These are phyloP conservation scores for Eucalyptus dawsonii DNA, from an alignment of 345 rosid species.

Conservation along the genomic window DNA sequence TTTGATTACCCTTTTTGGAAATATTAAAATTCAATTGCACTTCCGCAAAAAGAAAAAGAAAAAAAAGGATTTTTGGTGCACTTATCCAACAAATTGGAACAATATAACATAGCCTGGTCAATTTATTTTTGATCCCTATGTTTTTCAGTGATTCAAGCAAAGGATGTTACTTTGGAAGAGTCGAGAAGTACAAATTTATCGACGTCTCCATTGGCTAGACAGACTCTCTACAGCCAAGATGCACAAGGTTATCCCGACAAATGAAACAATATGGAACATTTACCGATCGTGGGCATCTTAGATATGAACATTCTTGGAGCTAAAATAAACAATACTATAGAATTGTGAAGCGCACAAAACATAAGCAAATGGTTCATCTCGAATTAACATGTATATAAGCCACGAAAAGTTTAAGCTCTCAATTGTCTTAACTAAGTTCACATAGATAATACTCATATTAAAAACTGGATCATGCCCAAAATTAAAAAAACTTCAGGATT, in stretches of 20 bases:
- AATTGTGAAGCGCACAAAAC: background rate
- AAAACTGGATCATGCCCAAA: background rate
- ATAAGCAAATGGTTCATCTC: background rate
- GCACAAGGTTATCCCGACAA: background rate
- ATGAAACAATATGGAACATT: background rate
- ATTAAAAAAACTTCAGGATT: background rate
- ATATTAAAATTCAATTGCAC: no score
- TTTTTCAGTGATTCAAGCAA: background rate
- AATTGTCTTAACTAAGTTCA: background rate
- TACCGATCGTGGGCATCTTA: background rate
- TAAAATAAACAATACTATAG: background rate
- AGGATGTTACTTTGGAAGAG: background rate
- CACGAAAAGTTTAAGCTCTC: background rate
- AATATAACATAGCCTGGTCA: background rate
- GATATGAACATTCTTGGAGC: background rate
- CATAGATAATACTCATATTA: background rate
- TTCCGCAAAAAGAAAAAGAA: no score
- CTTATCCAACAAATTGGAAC: background rate
- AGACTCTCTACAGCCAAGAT: background rate
- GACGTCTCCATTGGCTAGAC: background rate
- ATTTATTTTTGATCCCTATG: background rate
- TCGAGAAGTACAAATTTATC: background rate
- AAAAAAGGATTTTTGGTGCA: no score
- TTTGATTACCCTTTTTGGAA: background rate
- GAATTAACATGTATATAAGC: background rate